Evolutionary conservation across 768 basidiomycete species (phyloP).

Genomic region (Trichaptum fuscoviolaceum): DNA sequence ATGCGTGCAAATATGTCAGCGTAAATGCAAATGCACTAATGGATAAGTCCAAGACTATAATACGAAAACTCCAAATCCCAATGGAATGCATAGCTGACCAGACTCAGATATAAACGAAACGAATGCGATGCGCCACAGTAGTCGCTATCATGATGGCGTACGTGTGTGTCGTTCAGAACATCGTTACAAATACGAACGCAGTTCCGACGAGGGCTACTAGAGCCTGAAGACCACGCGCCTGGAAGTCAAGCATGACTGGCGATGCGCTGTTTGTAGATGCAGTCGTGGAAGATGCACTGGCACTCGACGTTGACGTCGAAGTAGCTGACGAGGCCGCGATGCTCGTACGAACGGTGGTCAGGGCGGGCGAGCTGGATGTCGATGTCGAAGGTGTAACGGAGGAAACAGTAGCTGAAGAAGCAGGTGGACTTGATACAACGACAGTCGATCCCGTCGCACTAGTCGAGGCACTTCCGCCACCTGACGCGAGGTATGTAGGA

Average conservation of each 20-base stretch:
- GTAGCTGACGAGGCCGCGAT: not conserved
- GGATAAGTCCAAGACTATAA: not conserved
- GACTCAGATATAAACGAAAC: not conserved
- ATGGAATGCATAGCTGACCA: not conserved
- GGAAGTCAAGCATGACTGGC: not conserved
- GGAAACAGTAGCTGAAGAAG: not conserved
- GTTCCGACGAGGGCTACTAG: not conserved
- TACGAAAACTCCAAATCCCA: not conserved
- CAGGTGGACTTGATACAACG: not conserved
- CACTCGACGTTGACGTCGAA: not conserved
- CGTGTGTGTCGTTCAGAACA: not conserved
- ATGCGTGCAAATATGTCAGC: not conserved
- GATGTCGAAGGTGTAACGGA: not conserved
- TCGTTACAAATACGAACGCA: not conserved
- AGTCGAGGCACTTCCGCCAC: not conserved
- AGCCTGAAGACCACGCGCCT: not conserved
- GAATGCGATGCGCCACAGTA: not conserved
- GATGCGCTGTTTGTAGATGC: not conserved
- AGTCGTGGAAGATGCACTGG: not conserved
- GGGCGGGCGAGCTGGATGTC: not conserved
- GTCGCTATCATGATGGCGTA: not conserved
- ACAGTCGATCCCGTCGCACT: not conserved
- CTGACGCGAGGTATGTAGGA: constrained; percentile 4
- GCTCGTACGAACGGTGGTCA: not conserved
- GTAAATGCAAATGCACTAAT: not conserved